These are phyloP conservation scores for Starmera pachycereana DNA, from an alignment of 805 yeast genomes.

Conservation along the genomic window DNA sequence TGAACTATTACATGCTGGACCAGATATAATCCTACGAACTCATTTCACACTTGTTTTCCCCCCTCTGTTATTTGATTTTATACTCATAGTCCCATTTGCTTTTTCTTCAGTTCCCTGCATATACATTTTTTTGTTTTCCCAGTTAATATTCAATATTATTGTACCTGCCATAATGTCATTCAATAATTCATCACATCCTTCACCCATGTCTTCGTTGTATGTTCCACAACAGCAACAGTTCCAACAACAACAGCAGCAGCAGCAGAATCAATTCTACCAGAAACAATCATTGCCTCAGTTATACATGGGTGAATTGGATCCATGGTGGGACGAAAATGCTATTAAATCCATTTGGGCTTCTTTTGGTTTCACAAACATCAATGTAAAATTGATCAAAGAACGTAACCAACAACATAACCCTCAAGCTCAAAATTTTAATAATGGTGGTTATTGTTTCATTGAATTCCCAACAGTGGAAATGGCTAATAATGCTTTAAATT, in stretches of 20 bases:
- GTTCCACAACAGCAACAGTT: slow-evolving; percentile 2
- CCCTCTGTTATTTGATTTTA: no score
- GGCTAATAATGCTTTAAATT: slow-evolving; percentile 55
- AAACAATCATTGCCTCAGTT: slow-evolving; percentile 22
- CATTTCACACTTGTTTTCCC: no score
- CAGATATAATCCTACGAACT: no score
- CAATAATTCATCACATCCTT: not conserved
- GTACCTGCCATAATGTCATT: no score
- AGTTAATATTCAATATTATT: no score
- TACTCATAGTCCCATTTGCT: no score
- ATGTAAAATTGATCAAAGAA: slow-evolving; percentile 65
- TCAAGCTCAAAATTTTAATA: slow-evolving; percentile 10
- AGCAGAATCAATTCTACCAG: slow-evolving; percentile 3
- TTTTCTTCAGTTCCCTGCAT: no score
- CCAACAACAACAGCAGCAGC: slow-evolving; percentile 2
- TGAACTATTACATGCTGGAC: no score
- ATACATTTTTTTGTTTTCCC: no score
- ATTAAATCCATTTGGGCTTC: slow-evolving; percentile 61
- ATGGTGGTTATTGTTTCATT: slow-evolving; percentile 75
- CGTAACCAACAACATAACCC: slow-evolving; percentile 23
- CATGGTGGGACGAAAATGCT: slow-evolving; percentile 66
- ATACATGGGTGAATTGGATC: slow-evolving; percentile 92
- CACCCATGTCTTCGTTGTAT: not conserved
- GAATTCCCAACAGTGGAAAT: slow-evolving; percentile 52
- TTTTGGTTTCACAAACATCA: slow-evolving; percentile 50